These are phyloP conservation scores for Gillenia trifoliata DNA, from an alignment of 306 rosid species.

Conservation along the genomic window DNA sequence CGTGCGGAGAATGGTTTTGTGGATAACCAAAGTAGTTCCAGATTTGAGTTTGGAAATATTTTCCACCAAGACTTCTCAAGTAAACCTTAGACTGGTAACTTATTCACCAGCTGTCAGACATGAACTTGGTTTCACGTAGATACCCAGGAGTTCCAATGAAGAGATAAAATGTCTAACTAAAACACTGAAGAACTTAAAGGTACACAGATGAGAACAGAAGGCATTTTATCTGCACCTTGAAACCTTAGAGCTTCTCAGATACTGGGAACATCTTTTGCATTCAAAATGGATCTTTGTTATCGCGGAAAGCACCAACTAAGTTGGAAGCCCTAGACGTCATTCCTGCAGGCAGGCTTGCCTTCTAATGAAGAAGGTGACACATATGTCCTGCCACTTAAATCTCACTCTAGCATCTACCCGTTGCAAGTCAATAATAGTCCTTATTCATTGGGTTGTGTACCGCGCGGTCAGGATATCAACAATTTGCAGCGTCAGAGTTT, in stretches of 20 bases:
- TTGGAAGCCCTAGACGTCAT: slow-evolving; percentile 46
- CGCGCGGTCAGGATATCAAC: slow-evolving; percentile 51
- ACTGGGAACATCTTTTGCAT: slow-evolving; percentile 82
- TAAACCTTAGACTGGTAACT: slow-evolving; percentile 75
- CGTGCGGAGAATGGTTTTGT: slow-evolving; percentile 50
- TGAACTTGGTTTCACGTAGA: slow-evolving; percentile 74
- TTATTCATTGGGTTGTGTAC: slow-evolving; percentile 49
- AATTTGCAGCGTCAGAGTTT: slow-evolving; percentile 46
- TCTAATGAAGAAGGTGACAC: slow-evolving; percentile 74
- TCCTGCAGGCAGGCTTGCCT: slow-evolving; percentile 51
- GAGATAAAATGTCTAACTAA: slow-evolving; percentile 56
- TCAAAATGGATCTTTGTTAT: slow-evolving; percentile 65
- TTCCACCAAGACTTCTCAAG: slow-evolving; percentile 78
- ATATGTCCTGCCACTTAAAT: slow-evolving; percentile 81
- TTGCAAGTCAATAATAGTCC: slow-evolving; percentile 45
- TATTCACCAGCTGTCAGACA: slow-evolving; percentile 82
- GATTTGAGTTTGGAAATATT: slow-evolving; percentile 62
- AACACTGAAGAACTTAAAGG: slow-evolving; percentile 52
- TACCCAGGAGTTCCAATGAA: slow-evolving; percentile 87
- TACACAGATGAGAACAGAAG: slow-evolving; percentile 42
- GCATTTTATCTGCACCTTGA: slow-evolving; percentile 54
- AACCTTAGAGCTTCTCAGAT: slow-evolving; percentile 82
- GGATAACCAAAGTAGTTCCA: slow-evolving; percentile 61
- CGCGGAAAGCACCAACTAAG: slow-evolving; percentile 34
- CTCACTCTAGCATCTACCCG: slow-evolving; percentile 78